Evolutionary conservation across 495 filamentous ascomycete species (phyloP), one percentile per base, ranked within the genome.

Genomic region (Talaromyces wortmannii): DNA sequence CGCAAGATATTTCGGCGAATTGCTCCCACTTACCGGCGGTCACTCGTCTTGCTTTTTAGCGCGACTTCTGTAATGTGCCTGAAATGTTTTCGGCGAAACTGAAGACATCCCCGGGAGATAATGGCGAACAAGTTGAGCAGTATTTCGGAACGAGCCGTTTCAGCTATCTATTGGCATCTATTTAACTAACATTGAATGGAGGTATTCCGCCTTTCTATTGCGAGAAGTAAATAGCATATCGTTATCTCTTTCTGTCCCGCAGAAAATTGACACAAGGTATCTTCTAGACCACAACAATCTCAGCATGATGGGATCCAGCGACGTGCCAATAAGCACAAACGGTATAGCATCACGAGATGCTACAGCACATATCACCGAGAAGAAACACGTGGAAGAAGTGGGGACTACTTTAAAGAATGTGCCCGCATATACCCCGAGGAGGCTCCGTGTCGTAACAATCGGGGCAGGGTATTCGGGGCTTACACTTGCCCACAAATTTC

Each of bases 401-500:
- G 44, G 44, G 15, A 45, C 44, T 45, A 45, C 61, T 4, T 47
- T 63, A 36, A 61, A 61, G n/a, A 23, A 18, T 10, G 51, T 57
- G n/a, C 55, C 59, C 18, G 59, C 57, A 31, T 62, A 59, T 31
- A 65, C 62, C 6, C 55, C 66, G 23, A 60, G 66, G 44, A 64
- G 59, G 11, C 47, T 66, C 8, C 60, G 60, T 31, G 55, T 66
- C 7, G 61, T 82, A 17, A 76, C 77, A 46, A 69, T 83, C 10
- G 80, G 80, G 11, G 78, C 76, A 0, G 80, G 80, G 0, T 77
- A 81, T 53, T 73, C 71, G 16, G 78, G 79, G 0, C 55, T 79
- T n/a, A 70, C 75, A 51, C 60, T 72, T 8, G 66, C 76, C 1
- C 69, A 77, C 55, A 67, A 67, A 48, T 52, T 68, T 36, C 59